Conservation (phyloP, 768 basidiomycete genomes). For the Pholiota microspora region DNA sequence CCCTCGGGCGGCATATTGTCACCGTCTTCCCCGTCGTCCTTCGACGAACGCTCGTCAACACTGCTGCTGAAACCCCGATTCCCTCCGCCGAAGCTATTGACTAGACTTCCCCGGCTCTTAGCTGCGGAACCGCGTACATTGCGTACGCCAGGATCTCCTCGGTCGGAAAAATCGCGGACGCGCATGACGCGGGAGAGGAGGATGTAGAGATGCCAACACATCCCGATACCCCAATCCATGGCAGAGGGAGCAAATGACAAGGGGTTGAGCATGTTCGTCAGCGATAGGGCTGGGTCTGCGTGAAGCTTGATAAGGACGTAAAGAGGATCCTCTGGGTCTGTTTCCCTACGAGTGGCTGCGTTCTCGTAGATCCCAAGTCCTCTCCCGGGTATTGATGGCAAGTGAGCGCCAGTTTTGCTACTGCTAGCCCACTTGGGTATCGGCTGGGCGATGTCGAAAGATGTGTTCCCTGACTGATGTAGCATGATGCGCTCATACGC, state of each 20-base stretch:
- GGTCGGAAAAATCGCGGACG: conserved; percentile 85
- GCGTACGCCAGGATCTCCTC: conserved; percentile 46
- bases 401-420: conserved; percentile 11
- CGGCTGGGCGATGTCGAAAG: conserved; percentile 46
- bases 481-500: conserved; percentile 50
- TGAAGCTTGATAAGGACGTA: conserved; percentile 81
- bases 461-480: conserved; percentile 19
- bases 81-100: conserved; percentile 21
- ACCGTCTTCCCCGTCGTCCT: conserved; percentile 28
- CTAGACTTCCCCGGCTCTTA: conserved; percentile 16
- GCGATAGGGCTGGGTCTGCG: conserved; percentile 67
- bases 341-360: conserved; percentile 21
- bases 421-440: conserved; percentile 57
- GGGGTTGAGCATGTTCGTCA: conserved; percentile 68
- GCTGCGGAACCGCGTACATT: conserved; percentile 7
- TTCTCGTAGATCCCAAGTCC: conserved; percentile 1
- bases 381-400: conserved; percentile 14
- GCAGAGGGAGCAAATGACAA: conserved; percentile 74
- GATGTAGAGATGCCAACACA: conserved; percentile 93
- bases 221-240: conserved; percentile 62
- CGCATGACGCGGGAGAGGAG: conserved; percentile 82
- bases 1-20: conserved; percentile 49
- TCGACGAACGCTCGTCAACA: not conserved
- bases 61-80: conserved; percentile 14
- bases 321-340: conserved; percentile 55